Percentiles rank a stretch among this genome's conserved stretches.
These are phyloP conservation scores for Alternaria sp. DNA, from an alignment of 2,329 filamentous ascomycete species.

Conservation along the genomic window DNA sequence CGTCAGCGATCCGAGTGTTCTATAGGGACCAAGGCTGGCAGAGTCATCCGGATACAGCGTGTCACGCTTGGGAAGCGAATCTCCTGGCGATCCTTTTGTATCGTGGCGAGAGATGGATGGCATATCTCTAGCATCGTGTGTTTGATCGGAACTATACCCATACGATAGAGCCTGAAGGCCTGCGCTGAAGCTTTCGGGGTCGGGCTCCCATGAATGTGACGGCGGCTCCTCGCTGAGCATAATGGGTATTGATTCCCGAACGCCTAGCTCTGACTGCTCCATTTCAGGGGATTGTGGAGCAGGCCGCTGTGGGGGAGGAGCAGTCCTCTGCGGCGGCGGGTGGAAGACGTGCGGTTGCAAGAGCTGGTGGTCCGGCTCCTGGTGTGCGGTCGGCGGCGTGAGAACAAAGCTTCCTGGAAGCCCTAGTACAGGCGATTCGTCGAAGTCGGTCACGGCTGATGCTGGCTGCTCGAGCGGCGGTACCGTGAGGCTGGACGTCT, in stretches of 20 bases:
- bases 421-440: slow-evolving; percentile 71
- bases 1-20: slow-evolving; percentile 37
- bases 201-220: slow-evolving; percentile 15
- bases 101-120: slow-evolving; percentile 32
- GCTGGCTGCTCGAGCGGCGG: slow-evolving; percentile 38
- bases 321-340: slow-evolving; percentile 15
- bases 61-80: slow-evolving; percentile 41
- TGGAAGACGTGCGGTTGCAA: slow-evolving; percentile 40
- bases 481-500: slow-evolving; percentile 33
- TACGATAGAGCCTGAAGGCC: slow-evolving; percentile 17
- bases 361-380: slow-evolving; percentile 28
- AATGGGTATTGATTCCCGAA: slow-evolving; percentile 63
- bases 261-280: slow-evolving; percentile 55
- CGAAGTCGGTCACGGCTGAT: slow-evolving; percentile 52
- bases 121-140: slow-evolving; percentile 14
- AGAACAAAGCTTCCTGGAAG: slow-evolving; percentile 67
- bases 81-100: slow-evolving; percentile 42
- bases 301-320: slow-evolving; percentile 14
- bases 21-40: slow-evolving; percentile 45
- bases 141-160: slow-evolving; percentile 20
- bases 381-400: slow-evolving; percentile 35
- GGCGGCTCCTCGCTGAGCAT: slow-evolving; percentile 55
- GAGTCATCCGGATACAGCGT: slow-evolving; percentile 48
- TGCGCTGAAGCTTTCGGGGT: slow-evolving; percentile 15
- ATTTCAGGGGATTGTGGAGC: slow-evolving; percentile 21